phyloP scores from a whole-genome alignment of 2,329 filamentous ascomycete genomes.

The Penicillium sp. region DNA sequence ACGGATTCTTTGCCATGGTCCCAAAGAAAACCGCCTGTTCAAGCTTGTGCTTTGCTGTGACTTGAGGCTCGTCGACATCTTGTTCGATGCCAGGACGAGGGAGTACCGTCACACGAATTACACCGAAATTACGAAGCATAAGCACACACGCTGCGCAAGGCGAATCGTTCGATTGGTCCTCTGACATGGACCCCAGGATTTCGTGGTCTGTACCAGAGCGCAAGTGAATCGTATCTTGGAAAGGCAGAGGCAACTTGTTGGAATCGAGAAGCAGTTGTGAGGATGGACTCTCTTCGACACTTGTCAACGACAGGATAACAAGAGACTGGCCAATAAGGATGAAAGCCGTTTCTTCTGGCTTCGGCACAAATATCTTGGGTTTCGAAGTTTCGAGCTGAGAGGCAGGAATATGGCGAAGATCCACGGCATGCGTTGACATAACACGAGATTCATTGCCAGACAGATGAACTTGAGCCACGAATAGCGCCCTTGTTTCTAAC shows the following conservation, averaged over 20 bases:
- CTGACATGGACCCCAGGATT: conserved; percentile 50
- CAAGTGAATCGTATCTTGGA: conserved; percentile 85
- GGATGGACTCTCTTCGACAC: conserved; percentile 67
- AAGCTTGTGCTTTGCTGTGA: conserved; percentile 83
- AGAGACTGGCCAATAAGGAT: conserved; percentile 75
- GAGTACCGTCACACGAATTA: conserved; percentile 53
- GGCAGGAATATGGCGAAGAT: conserved; percentile 58
- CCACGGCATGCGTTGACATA: conserved; percentile 65
- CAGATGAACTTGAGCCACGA: conserved; percentile 69
- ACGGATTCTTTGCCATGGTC: conserved; percentile 73
- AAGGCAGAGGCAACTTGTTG: conserved; percentile 62
- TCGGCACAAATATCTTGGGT: conserved; percentile 73
- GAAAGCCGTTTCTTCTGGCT: conserved; percentile 76
- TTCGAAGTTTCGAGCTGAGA: conserved; percentile 37
- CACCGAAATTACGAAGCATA: conserved; percentile 57
- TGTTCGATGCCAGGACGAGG: conserved; percentile 42
- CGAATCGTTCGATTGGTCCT: conserved; percentile 42
- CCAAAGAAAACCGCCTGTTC: conserved; percentile 96
- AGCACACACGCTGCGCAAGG: conserved; percentile 46
- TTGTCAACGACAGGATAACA: conserved; percentile 70
- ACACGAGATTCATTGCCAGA: conserved; percentile 54
- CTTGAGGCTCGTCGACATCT: conserved; percentile 45
- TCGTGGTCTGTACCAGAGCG: conserved; percentile 51
- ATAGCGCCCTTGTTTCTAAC: conserved; percentile 59
- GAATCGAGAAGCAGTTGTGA: conserved; percentile 70